phyloP scores from a whole-genome alignment of 441 rosid genomes.

The Corymbia citriodora region DNA sequence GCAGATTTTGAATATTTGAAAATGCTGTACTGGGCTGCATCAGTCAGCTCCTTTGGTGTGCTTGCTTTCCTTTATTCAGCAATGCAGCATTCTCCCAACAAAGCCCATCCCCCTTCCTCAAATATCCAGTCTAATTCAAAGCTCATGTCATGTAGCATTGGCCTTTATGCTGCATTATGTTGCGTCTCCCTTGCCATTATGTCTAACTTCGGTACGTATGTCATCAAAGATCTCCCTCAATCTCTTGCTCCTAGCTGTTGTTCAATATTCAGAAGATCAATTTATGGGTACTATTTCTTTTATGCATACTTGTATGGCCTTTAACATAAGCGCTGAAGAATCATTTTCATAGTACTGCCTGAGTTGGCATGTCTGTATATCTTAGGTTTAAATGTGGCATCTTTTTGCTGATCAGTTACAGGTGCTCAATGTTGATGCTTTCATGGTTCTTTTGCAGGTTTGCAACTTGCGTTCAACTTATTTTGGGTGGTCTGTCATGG shows the following conservation, averaged over 20 bases:
- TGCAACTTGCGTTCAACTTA: constrained; percentile 41
- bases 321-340: neutral
- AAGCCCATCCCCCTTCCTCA: constrained; percentile 13
- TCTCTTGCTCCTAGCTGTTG: neutral
- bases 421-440: neutral
- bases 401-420: neutral
- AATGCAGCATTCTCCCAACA: constrained; percentile 21
- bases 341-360: neutral
- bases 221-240: neutral
- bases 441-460: constrained; percentile 38
- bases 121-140: constrained; percentile 28
- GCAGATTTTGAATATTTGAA: constrained; percentile 68
- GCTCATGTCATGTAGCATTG: constrained; percentile 36
- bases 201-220: constrained; percentile 48
- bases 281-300: neutral
- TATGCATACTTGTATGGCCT: neutral
- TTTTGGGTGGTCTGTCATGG: constrained; percentile 82
- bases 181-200: constrained; percentile 48
- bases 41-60: constrained; percentile 59
- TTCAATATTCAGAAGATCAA: neutral
- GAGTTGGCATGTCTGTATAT: neutral
- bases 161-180: constrained; percentile 45
- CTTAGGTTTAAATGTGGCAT: neutral
- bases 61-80: constrained; percentile 50
- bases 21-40: constrained; percentile 80